Evolutionary conservation across 108 stramenopile genomes (phyloP), one percentile per base, ranked within the genome.

Genomic region (Skeletonema menzelii): DNA sequence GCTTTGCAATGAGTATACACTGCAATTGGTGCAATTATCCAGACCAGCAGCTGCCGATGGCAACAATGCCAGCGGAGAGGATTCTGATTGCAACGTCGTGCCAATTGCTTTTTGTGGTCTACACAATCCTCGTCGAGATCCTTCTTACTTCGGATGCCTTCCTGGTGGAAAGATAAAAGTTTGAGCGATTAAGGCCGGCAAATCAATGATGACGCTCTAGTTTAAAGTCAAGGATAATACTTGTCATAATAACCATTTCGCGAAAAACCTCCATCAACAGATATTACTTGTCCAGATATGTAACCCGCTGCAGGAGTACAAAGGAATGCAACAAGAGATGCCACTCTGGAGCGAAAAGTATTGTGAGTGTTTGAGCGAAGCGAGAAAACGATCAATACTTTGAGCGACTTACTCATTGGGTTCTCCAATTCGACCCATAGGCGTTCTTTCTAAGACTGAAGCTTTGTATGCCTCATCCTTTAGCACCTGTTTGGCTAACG

Each of bases 221-320:
- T 5, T 53, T 42, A 42, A 24, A 53, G 22, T 53, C 5, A 68
- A 57, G 65, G 63, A 15, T 66, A 65, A 31, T 34, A 65, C 20
- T 34, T 61, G n/a, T 65, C 88, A 49, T 87, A 77, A 67, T 89
- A 91, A 30, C 93, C 93, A 77, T 95, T 91, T 26, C 88, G 79
- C 3, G 88, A 86, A 75, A 95, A 82, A 1, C 97, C 98, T 40
- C 98, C 98, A 77, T 99, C 98, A 0, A 95, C 88, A 32, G 88
- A 85, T n/a, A 99, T 87, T 14, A 93, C 79, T 70, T 98, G 97
- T 4, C 97, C 97, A n/a, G 98, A 97, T 14, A 99, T 92, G 69
- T 97, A 99, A 11, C 88, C 78, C 56, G 89, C 87, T 13, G 92
- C 90, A 12, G 93, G 93, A 59, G 96, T 83, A 61, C 93, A 95